Evolutionary conservation across 169 alveolate species (phyloP), one percentile per base, ranked within the genome.

Genomic region (Cryptosporidium meleagridis): DNA sequence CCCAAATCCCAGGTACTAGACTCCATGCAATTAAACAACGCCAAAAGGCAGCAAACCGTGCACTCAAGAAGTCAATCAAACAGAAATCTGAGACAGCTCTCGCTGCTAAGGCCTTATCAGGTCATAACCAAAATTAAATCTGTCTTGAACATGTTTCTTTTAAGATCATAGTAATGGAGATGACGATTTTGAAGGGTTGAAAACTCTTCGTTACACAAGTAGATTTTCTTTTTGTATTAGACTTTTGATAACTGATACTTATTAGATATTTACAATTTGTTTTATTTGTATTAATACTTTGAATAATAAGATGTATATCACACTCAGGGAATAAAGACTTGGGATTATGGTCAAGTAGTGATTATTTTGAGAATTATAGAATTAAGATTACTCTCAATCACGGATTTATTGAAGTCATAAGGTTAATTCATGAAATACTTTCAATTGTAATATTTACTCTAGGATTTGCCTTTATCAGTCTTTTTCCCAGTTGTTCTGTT

Each of bases 1-100:
- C 72, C 8, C 89, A 80, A 29, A 80, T 80, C 21, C 89, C 89
- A 62, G 89, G 89, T n/a, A 80, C 89, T n/a, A 80, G 89, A 80
- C 67, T 55, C 44, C 73, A 80, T 62, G 68, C 62, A 37, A 80
- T 70, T 7, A 62, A 62, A 67, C 55, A 80, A 51, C 75, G 69
- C 44, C 89, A 80, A 80, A 80, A 80, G 75, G 80, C 65, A 23
- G 80, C 80, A 10, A 80, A 80, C 41, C 89, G 89, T 65, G 89
- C 89, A 23, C 75, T 80, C n/a, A 80, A 80, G 75, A 80, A 80
- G 29, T 62, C 89, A n/a, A 80, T 80, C 4, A 80, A 80, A 65
- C 86, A 73, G 21, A 80, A 80, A 51, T 80, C 89, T 59, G 80
- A 80, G 26, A 59, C 55, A 16, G 59, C 89, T 21, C 61, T 80